Base-by-base conservation (phyloP, 2,329 filamentous ascomycete genomes). In the Trichoderma atrobrunneum region DNA sequence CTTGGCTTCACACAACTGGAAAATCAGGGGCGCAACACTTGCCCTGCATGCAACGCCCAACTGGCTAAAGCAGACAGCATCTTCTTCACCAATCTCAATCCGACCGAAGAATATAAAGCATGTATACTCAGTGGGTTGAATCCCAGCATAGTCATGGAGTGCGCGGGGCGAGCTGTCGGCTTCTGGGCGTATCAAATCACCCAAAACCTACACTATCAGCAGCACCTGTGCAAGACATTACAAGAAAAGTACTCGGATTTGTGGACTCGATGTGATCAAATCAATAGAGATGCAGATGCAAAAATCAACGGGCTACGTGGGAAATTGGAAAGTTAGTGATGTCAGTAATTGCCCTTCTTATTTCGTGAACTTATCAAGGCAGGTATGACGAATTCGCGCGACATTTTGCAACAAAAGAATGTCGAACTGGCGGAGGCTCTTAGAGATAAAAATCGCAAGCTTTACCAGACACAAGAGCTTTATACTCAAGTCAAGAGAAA, bases 131-230 rank as follows among this genome's bases (percentile, higher is more conserved):
- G 93, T 77, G 95, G 95, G 0, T 83, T 98, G 1, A 93, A 90
- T 73, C 95, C 95, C 1, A 91, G 87, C 39, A 86, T 91, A 34
- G 92, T 98, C 74, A 94, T 97, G 87, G 95, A 97, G 76, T 97
- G 94, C 80, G 92, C 93, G 26, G 90, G 91, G 6, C 87, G 93
- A 75, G 94, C 91, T 1, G 81, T 97, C 74, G 89, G 88, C 36
- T 97, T 97, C 79, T 97, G 94, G 91, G 91, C 89, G 34, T 97
- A 97, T 77, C 94, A 97, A 79, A 90, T 91, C 24, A 90, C 90
- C 3, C 93, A 96, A 77, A 93, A 97, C 81, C 92, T 97, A n/a
- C 76, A 73, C 73, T 97, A 95, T 77, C 93, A 97, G 78, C 91
- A 94, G 76, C 90, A 92, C 75, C 82, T 93, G 1, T 90, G 89